phyloP scores from a whole-genome alignment of 1,284 basidiomycete species.

The Tilletiaria anomala region DNA sequence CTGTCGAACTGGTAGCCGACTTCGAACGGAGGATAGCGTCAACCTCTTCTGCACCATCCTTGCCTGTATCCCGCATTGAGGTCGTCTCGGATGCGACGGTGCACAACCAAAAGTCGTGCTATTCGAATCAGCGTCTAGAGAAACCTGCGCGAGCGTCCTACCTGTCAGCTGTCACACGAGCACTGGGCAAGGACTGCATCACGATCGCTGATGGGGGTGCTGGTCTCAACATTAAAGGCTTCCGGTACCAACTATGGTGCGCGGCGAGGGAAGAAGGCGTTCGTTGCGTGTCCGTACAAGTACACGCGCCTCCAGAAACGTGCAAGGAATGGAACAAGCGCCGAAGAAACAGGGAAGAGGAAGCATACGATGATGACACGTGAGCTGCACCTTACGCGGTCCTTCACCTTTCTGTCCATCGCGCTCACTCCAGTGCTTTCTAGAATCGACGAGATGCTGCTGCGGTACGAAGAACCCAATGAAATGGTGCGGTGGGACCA shows the following conservation, averaged over 20 bases:
- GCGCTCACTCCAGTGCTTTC: neutral
- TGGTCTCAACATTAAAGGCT: slow-evolving; percentile 87
- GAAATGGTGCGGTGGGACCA: slow-evolving; percentile 96
- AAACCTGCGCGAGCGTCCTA: slow-evolving; percentile 74
- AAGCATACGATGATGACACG: slow-evolving; percentile 58
- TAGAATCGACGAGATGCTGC: slow-evolving; percentile 75
- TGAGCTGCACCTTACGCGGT: slow-evolving; percentile 41
- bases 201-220: slow-evolving; percentile 64
- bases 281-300: slow-evolving; percentile 67
- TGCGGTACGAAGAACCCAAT: slow-evolving; percentile 85
- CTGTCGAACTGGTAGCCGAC: slow-evolving; percentile 51
- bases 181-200: slow-evolving; percentile 57
- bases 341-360: slow-evolving; percentile 43
- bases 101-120: slow-evolving; percentile 53
- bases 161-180: slow-evolving; percentile 70
- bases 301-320: slow-evolving; percentile 59
- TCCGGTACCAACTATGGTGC: slow-evolving; percentile 94
- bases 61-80: slow-evolving; percentile 40
- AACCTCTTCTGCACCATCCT: slow-evolving; percentile 45
- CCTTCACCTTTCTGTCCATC: slow-evolving; percentile 1
- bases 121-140: slow-evolving; percentile 55
- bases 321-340: slow-evolving; percentile 62
- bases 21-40: slow-evolving; percentile 51
- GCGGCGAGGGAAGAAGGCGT: slow-evolving; percentile 75
- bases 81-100: slow-evolving; percentile 67